Evolutionary conservation across 2,329 filamentous ascomycete genomes (phyloP).

Genomic region (Colletotrichum destructivum): DNA sequence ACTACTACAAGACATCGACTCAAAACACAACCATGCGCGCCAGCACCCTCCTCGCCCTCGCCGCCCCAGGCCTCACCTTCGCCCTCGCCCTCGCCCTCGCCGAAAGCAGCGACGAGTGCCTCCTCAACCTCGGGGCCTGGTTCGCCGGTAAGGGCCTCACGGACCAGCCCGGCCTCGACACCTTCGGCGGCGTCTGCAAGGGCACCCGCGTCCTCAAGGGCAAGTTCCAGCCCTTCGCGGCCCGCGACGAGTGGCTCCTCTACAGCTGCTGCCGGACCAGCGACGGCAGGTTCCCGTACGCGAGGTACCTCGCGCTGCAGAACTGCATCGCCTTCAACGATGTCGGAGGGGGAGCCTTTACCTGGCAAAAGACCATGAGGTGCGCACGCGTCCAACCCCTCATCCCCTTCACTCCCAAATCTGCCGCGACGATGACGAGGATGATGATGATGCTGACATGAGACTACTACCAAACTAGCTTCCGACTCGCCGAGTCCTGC

Average conservation of each 20-base stretch:
- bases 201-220: not conserved
- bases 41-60: not conserved
- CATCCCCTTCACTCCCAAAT: too few species aligned
- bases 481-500: not conserved
- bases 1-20: not conserved
- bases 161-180: slow-evolving; percentile 54
- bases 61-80: not conserved
- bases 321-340: slow-evolving; percentile 6
- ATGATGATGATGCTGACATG: not conserved
- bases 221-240: not conserved
- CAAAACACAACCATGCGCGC: not conserved
- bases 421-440: too few species aligned
- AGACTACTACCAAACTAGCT: not conserved
- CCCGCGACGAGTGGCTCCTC: not conserved
- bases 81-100: not conserved
- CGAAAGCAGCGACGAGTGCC: not conserved
- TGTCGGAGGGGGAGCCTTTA: not conserved
- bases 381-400: too few species aligned
- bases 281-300: not conserved
- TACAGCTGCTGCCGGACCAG: not conserved
- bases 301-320: not conserved
- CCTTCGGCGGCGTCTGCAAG: slow-evolving; percentile 67
- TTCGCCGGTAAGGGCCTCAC: not conserved
- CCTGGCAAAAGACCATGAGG: slow-evolving; percentile 1
- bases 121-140: not conserved